Base-by-base conservation (phyloP, 2,329 filamentous ascomycete species). In the Dichotomopilus funicola region DNA sequence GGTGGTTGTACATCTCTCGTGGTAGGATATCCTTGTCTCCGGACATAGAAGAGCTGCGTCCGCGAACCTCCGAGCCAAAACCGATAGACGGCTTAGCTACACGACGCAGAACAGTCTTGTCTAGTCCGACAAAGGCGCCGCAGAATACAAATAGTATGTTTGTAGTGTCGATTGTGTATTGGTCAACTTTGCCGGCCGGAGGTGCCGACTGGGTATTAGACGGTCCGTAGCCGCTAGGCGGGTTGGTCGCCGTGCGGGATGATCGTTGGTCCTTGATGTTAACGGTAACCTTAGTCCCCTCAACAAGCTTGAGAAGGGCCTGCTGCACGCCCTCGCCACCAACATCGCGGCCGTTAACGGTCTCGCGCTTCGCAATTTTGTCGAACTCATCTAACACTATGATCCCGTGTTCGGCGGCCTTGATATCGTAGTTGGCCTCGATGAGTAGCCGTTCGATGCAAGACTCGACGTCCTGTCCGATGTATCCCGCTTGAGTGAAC, bases 71-170 rank as follows among this genome's bases (percentile, higher is more conserved):
- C 4, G 91, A 91, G 5, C 91, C 91, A 65, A 99, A 99, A 0
- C 94, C 94, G 63, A 99, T 92, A 3, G 89, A 88, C 0, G 82
- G 80, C 66, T 88, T 90, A 10, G 90, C 87, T 45, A 97, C 86
- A n/a, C 94, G 85, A 56, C 91, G 87, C 57, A 95, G 77, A 49
- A 99, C 82, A 37, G 87, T 81, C 68, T 95, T 96, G 66, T 96
- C 89, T 1, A 97, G 77, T 2, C 91, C 92, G 38, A 95, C 88
- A 68, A 99, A 99, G 13, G 94, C 94, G 13, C 94, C 94, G 10
- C 91, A 95, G 69, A 94, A 96, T 43, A 99, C 91, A 72, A 99
- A 99, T 34, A 99, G 80, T 57, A 99, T 97, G 64, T 97, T 96
- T 61, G 91, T 91, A 0, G 94, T 99, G 64, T 94, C 88, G 56